These are phyloP conservation scores for Lodderomyces parapsilosis DNA, from an alignment of 1,139 yeast genomes.

Conservation along the genomic window DNA sequence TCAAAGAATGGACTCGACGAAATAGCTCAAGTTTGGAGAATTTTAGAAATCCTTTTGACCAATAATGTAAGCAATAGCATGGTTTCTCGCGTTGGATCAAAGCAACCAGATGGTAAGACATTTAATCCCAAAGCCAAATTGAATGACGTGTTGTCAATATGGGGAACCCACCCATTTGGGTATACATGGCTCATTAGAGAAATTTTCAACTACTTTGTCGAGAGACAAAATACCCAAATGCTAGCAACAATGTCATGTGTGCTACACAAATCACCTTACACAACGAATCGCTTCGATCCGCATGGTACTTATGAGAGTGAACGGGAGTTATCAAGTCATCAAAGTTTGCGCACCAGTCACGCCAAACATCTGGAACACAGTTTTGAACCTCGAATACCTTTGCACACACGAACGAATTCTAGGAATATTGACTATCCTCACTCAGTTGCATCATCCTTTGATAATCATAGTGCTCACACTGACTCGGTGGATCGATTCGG, in stretches of 20 bases:
- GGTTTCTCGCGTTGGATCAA: neutral
- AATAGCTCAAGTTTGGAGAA: constrained; percentile 75
- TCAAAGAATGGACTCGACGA: constrained; percentile 58
- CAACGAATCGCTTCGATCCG: neutral
- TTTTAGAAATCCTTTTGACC: constrained; percentile 50
- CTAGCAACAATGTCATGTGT: constrained; percentile 85
- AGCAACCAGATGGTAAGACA: neutral
- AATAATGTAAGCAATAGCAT: neutral
- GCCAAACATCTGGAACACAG: neutral
- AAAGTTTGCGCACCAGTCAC: neutral
- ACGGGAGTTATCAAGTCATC: neutral
- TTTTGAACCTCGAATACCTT: neutral
- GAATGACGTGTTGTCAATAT: constrained; percentile 20
- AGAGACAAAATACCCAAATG: constrained; percentile 75
- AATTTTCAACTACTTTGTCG: constrained; percentile 65
- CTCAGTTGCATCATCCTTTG: constrained; percentile 15
- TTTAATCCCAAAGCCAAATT: neutral
- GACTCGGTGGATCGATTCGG: constrained; percentile 16
- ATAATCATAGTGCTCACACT: constrained; percentile 10
- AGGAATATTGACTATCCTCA: constrained; percentile 16
- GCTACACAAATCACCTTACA: neutral
- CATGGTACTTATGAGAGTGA: neutral
- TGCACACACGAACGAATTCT: neutral
- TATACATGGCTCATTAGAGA: constrained; percentile 68
- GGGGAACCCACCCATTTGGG: constrained; percentile 88